These are phyloP conservation scores for Bruguiera parviflora DNA, from an alignment of 345 rosid genomes.

Conservation along the genomic window DNA sequence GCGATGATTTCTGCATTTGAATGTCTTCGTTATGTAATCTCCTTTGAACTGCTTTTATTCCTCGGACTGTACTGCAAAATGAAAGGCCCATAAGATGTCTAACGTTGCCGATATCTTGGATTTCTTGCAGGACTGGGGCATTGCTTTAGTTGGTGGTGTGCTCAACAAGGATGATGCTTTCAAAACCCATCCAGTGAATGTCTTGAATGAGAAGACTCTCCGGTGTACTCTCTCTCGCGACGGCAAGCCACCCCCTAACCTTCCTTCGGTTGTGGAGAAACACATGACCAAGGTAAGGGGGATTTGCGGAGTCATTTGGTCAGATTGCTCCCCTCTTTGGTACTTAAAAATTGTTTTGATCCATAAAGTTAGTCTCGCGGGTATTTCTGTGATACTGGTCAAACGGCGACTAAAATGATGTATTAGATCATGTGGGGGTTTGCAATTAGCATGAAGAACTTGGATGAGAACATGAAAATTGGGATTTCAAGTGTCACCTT, in stretches of 20 bases:
- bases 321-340: no score
- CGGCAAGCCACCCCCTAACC: slow-evolving; percentile 42
- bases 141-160: slow-evolving; percentile 45
- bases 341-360: no score
- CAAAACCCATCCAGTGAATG: slow-evolving; percentile 37
- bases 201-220: slow-evolving; percentile 41
- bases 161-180: slow-evolving; percentile 42
- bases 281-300: slow-evolving; percentile 36
- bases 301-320: background rate
- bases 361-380: no score
- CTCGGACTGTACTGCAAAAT: background rate
- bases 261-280: slow-evolving; percentile 39
- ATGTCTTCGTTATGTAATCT: slow-evolving; percentile 42
- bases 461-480: background rate
- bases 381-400: no score
- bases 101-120: background rate
- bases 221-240: slow-evolving; percentile 45
- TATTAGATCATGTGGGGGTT: background rate
- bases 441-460: background rate
- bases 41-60: background rate
- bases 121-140: slow-evolving; percentile 42
- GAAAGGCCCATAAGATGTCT: background rate
- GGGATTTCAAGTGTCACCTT: no score
- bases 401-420: no score
- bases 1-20: slow-evolving; percentile 50